phyloP scores from a whole-genome alignment of 176 grass and related monocot species.

The Cenchrus purpureus region DNA sequence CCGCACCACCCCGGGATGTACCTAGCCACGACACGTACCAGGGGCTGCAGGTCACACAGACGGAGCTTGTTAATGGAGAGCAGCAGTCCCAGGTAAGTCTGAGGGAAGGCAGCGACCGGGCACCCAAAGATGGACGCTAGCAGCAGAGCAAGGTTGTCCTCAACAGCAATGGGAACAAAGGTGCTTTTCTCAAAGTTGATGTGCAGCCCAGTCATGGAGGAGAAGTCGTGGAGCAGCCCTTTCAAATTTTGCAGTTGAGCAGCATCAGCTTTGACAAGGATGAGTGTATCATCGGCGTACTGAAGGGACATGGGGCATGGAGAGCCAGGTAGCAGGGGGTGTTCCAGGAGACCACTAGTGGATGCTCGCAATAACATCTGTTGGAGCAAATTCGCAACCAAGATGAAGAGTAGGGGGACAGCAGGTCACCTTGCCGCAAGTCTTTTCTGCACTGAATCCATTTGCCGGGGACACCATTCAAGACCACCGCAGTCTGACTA shows the following conservation, averaged over 20 bases:
- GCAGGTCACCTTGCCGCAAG: too few species aligned
- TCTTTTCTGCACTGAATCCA: too few species aligned
- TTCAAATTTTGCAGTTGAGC: accelerated
- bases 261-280: not conserved
- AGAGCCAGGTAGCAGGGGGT: not conserved
- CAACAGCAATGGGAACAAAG: not conserved
- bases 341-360: accelerated
- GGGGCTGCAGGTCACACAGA: too few species aligned
- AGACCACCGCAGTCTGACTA: too few species aligned
- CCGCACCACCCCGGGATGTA: not conserved
- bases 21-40: too few species aligned
- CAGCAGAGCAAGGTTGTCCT: accelerated
- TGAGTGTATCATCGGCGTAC: not conserved
- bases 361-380: not conserved
- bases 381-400: not conserved
- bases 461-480: too few species aligned
- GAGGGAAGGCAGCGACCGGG: too few species aligned
- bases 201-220: too few species aligned
- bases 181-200: not conserved
- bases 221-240: too few species aligned
- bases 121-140: too few species aligned
- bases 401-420: not conserved
- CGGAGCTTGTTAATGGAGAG: too few species aligned
- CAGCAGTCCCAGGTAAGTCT: too few species aligned
- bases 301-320: not conserved